phyloP scores from a whole-genome alignment of 2,329 filamentous ascomycete genomes.

The Epichloe uncinata region DNA sequence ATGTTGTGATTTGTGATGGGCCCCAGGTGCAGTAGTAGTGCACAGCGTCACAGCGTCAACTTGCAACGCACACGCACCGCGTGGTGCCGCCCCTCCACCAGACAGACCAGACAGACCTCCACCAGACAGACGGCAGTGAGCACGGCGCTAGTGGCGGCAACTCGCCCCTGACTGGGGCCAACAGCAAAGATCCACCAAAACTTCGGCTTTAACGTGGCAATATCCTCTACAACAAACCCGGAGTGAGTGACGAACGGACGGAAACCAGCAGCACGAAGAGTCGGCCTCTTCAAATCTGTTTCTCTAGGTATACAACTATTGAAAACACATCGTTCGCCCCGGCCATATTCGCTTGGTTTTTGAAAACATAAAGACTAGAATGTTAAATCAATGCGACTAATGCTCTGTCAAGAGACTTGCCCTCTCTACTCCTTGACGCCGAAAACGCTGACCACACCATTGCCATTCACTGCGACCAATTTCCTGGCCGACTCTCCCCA shows the following conservation, averaged over 20 bases:
- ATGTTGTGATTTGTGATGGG: neutral
- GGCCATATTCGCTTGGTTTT: neutral
- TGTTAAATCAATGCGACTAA: neutral
- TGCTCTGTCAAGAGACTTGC: neutral
- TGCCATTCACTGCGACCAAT: constrained; percentile 59
- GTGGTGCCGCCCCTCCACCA: too few relatives aligned
- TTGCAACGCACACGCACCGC: neutral
- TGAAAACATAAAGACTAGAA: neutral
- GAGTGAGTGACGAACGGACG: neutral
- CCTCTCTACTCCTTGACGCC: constrained; percentile 33
- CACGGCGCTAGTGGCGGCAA: neutral
- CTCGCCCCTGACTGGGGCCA: neutral
- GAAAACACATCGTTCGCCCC: neutral
- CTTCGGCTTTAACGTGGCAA: neutral
- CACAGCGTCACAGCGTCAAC: neutral
- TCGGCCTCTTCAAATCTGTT: neutral
- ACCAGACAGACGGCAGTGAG: neutral
- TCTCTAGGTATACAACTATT: constrained; percentile 1
- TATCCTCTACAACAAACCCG: neutral
- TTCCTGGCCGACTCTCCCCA: constrained; percentile 69
- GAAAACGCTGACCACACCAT: constrained; percentile 64
- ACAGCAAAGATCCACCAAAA: neutral
- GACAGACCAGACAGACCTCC: too few relatives aligned
- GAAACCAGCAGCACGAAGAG: neutral
- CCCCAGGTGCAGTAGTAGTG: neutral